phyloP scores from a whole-genome alignment of 768 basidiomycete genomes.

The Termitomyces sp. region DNA sequence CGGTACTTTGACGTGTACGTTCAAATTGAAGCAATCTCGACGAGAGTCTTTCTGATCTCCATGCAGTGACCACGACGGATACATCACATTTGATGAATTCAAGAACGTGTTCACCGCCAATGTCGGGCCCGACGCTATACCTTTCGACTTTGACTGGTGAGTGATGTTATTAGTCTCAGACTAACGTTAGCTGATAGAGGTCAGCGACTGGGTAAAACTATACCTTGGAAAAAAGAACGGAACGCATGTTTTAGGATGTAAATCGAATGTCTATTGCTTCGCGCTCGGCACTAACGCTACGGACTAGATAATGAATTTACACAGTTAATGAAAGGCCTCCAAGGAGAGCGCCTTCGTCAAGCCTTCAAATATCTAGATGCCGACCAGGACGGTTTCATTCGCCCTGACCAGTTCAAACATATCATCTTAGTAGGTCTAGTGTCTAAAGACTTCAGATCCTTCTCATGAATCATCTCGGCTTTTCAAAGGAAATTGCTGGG shows the following conservation, averaged over 20 bases:
- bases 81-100: constrained; percentile 93
- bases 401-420: constrained; percentile 89
- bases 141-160: constrained; percentile 94
- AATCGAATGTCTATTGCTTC: constrained; percentile 28
- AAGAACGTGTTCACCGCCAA: constrained; percentile 87
- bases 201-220: constrained; percentile 92
- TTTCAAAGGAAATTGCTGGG: constrained; percentile 82
- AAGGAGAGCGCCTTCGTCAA: constrained; percentile 96
- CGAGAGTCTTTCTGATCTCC: constrained; percentile 12
- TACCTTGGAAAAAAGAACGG: constrained; percentile 94
- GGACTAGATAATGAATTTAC: constrained; percentile 89
- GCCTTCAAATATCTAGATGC: constrained; percentile 90
- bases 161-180: constrained; percentile 12
- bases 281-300: constrained; percentile 3
- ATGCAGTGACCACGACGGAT: constrained; percentile 82
- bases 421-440: constrained; percentile 80
- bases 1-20: constrained; percentile 92
- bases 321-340: constrained; percentile 97
- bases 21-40: constrained; percentile 1
- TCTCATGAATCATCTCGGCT: neutral
- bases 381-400: constrained; percentile 92
- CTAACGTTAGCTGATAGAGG: neutral
- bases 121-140: constrained; percentile 75
- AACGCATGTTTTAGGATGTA: constrained; percentile 88
- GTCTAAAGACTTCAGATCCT: neutral